Evolutionary conservation across 768 basidiomycete genomes (phyloP).

Genomic region (Exidia glandulosa): DNA sequence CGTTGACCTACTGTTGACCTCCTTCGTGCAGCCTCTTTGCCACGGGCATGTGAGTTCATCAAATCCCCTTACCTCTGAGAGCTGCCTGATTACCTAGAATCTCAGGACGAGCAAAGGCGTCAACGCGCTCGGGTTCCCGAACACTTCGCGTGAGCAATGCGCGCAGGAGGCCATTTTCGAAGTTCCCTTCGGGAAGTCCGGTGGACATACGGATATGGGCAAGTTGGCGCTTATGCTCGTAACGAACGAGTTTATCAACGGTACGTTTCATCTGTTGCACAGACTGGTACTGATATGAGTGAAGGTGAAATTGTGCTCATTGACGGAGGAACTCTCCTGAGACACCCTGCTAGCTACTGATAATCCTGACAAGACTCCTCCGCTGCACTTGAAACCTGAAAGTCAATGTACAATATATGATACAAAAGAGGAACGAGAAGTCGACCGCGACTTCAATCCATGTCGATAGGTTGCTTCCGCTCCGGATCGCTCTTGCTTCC

Average conservation of each 20-base stretch:
- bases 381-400: too few species aligned
- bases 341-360: constrained; percentile 28
- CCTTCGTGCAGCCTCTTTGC: background rate
- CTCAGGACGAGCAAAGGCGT: background rate
- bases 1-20: background rate
- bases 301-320: constrained; percentile 32
- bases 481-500: too few species aligned
- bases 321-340: constrained; percentile 32
- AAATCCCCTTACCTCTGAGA: background rate
- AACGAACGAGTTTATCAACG: constrained; percentile 37
- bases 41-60: constrained; percentile 22
- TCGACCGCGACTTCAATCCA: too few species aligned
- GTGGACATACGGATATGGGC: constrained; percentile 33
- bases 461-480: too few species aligned
- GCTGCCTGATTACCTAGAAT: background rate
- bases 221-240: constrained; percentile 32
- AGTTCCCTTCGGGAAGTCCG: constrained; percentile 24
- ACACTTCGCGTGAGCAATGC: constrained; percentile 6
- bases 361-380: too few species aligned
- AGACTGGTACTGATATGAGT: background rate
- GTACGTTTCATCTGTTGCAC: constrained; percentile 8
- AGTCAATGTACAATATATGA: too few species aligned
- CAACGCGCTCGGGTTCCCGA: constrained; percentile 14
- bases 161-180: constrained; percentile 17
- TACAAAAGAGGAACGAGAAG: too few species aligned